Evolutionary conservation across 2,329 filamentous ascomycete genomes (phyloP), one percentile per base, ranked within the genome.

Genomic region (Cadophora sp.): DNA sequence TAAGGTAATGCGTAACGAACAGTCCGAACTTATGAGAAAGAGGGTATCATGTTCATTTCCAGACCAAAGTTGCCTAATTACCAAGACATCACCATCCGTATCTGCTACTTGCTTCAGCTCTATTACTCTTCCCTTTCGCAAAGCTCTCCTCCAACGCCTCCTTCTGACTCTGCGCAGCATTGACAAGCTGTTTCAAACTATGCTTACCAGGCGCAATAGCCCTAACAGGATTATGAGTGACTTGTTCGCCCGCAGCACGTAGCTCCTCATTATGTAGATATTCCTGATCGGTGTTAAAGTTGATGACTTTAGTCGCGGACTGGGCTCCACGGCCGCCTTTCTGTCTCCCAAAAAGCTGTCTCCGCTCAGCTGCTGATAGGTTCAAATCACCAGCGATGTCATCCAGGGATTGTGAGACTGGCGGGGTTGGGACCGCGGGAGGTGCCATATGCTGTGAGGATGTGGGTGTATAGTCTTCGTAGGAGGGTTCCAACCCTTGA

Each of bases 141-240:
- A 97, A 97, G 78, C 92, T 94, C 76, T 98, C 95, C 80, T 97
- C 94, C 73, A 97, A 82, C 2, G 93, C 94, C 12, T 97, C 93
- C 77, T 90, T 89, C 80, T 98, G 94, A 70, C 85, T 92, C 73
- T 89, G 89, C 29, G 92, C 94, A 69, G 91, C 91, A 79, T 89
- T 93, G 73, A 98, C 92, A 74, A 98, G 84, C 82, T 97, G 94
- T 77, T 91, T 90, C 79, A 98, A 83, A 75, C 87, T 97, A 81
- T 97, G 94, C 82, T 97, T 97, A 68, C 93, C 92, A 3, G 94
- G 92, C 27, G 92, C 90, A 77, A 97, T 91, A 2, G 90, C 83
- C 62, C 93, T 91, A 66, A 97, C 90, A 8, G 94, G 92, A 75
- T 95, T 94, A 80, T 97, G 92, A 61, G 89, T 86, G 64, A 89